Conservation (phyloP, 139 green algal genomes). For the Parachlorella kessleri region DNA sequence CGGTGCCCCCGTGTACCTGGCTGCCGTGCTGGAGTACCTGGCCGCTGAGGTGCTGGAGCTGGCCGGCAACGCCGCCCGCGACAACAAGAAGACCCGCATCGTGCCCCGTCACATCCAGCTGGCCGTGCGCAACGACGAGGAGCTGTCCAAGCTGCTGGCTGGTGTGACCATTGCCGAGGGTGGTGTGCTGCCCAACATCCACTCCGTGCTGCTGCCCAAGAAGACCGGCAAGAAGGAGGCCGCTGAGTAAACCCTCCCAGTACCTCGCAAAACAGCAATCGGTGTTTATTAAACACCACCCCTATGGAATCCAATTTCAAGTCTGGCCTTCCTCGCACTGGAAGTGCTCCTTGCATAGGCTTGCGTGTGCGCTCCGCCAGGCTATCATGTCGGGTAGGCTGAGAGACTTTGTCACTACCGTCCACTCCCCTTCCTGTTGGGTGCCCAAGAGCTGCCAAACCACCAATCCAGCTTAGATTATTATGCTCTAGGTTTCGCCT, state of each 20-base stretch:
- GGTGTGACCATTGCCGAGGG: constrained; percentile 77
- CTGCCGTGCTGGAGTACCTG: constrained; percentile 84
- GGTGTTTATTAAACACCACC: not conserved
- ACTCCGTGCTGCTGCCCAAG: constrained; percentile 82
- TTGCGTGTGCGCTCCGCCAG: too few species aligned
- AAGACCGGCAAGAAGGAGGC: constrained; percentile 54
- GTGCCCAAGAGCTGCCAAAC: too few species aligned
- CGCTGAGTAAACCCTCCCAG: not conserved
- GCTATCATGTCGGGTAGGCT: too few species aligned
- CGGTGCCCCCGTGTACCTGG: constrained; percentile 66
- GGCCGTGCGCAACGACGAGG: constrained; percentile 56
- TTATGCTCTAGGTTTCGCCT: too few species aligned
- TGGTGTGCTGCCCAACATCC: constrained; percentile 89
- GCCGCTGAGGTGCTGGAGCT: constrained; percentile 66
- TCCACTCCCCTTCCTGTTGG: too few species aligned
- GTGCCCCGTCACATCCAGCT: constrained; percentile 85
- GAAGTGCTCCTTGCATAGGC: too few species aligned
- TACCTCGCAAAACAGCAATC: not conserved
- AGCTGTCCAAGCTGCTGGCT: constrained; percentile 65
- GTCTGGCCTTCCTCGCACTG: too few species aligned
- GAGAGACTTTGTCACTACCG: too few species aligned
- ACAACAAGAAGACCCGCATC: constrained; percentile 96
- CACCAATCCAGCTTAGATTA: too few species aligned
- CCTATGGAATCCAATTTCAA: too few species aligned
- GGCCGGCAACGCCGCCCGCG: constrained; percentile 70